Evolutionary conservation across 768 basidiomycete species (phyloP), one percentile per base, ranked within the genome.

Genomic region (Clavulina sp.): DNA sequence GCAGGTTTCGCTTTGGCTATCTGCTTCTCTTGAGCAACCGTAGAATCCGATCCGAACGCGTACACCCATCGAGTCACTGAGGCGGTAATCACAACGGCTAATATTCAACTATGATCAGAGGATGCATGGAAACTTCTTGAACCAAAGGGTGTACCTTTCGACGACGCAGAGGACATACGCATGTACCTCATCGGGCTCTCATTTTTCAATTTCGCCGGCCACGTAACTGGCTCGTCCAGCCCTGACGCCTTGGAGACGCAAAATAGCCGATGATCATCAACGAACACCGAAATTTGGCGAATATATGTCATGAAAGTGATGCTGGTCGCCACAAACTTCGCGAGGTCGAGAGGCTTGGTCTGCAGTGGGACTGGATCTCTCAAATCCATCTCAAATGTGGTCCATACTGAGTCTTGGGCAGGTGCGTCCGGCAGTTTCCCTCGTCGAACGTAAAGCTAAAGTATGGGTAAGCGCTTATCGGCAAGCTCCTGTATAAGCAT

Each of bases 251-350:
- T 92, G 48, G 69, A 72, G 51, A 92, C 62, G 36, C 70, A 72
- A 3, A 77, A 75, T 4, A 91, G 70, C 32, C 81, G 70, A 60
- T 80, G 75, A 55, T 81, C 80, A 60, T 97, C 81, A 38, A 95
- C 77, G 63, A 76, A 87, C 26, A 97, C 76, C 57, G 76, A 78
- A 52, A 96, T 76, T 63, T 81, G 73, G 7, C 69, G 68, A 6
- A 99, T 72, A 54, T 78, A 73, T 7, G 74, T 69, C 82, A 95
- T 96, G 67, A 99, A 99, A 0, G 89, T 91, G 51, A 99, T 79
- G 0, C 84, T 86, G 2, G 89, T 92, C 34, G 81, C 73, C 19
- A 99, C 72, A 63, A 99, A 96, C 21, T 86, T 76, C 30, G 83
- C 77, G 56, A 96, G 80, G 59, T 96, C 89, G 56, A 92, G 85